Conservation (phyloP, 129 eudicot genomes). For the Pulicaria dysenterica region DNA sequence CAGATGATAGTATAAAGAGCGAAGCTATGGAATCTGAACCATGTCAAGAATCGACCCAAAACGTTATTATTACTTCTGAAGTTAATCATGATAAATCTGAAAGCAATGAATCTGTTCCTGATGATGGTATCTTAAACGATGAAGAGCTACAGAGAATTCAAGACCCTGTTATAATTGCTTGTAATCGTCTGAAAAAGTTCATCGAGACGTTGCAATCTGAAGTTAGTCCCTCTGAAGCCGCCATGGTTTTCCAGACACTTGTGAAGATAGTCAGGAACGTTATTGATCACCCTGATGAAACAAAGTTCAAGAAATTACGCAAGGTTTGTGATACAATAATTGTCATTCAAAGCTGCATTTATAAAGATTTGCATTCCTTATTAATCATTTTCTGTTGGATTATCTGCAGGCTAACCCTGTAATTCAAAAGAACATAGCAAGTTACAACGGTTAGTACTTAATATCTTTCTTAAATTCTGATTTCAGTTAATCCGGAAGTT, state of each 20-base stretch:
- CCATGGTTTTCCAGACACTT: constrained; percentile 61
- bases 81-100: constrained; percentile 29
- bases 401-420: constrained; percentile 73
- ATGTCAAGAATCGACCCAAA: constrained; percentile 16
- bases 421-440: constrained; percentile 70
- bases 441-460: constrained; percentile 63
- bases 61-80: constrained; percentile 24
- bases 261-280: constrained; percentile 80
- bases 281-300: constrained; percentile 77
- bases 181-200: constrained; percentile 61
- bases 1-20: constrained; percentile 38
- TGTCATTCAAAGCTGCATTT: background rate
- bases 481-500: background rate
- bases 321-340: constrained; percentile 52
- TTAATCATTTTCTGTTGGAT: background rate
- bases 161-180: constrained; percentile 68
- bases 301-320: constrained; percentile 71
- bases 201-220: constrained; percentile 66
- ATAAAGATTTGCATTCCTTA: background rate
- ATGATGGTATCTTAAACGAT: constrained; percentile 42
- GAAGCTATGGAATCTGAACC: constrained; percentile 46
- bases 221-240: constrained; percentile 53
- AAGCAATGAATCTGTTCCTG: constrained; percentile 52
- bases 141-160: constrained; percentile 73
- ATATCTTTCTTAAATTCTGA: constrained; percentile 17